Conservation (phyloP, 495 filamentous ascomycete genomes). For the Copromyces sp. region DNA sequence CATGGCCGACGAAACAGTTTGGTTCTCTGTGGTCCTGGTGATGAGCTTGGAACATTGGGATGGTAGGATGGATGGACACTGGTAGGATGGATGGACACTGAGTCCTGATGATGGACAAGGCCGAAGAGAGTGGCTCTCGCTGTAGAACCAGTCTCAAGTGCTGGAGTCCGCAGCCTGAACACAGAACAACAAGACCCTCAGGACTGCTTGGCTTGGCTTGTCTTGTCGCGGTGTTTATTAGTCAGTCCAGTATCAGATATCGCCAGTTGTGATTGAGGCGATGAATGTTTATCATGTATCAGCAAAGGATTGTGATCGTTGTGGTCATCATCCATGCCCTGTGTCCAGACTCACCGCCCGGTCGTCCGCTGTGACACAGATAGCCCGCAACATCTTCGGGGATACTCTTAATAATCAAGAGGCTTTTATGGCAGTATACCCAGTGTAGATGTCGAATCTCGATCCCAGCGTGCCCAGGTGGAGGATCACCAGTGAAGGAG, state of each 20-base stretch:
- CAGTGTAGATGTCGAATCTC: not conserved
- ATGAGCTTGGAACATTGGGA: not conserved
- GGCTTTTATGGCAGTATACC: not conserved
- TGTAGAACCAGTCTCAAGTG: not conserved
- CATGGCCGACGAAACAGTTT: not conserved
- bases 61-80: not conserved
- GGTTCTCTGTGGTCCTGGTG: not conserved
- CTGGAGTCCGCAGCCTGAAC: not conserved
- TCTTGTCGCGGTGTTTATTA: not conserved
- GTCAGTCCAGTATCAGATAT: not conserved
- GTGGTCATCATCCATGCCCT: constrained; percentile 5
- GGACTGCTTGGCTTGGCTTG: not conserved
- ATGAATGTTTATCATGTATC: not conserved
- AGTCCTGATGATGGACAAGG: not conserved
- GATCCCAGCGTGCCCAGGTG: not conserved
- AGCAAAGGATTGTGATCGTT: not conserved
- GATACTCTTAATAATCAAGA: not conserved
- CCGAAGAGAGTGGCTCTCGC: not conserved
- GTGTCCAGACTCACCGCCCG: not conserved
- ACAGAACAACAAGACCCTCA: too few species aligned
- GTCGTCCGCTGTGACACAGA: not conserved
- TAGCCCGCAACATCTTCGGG: not conserved
- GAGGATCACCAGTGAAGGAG: not conserved
- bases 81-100: not conserved
- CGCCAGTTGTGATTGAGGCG: not conserved